Conservation (phyloP, 1,284 basidiomycete genomes). For the Naganishia liquefaciens region DNA sequence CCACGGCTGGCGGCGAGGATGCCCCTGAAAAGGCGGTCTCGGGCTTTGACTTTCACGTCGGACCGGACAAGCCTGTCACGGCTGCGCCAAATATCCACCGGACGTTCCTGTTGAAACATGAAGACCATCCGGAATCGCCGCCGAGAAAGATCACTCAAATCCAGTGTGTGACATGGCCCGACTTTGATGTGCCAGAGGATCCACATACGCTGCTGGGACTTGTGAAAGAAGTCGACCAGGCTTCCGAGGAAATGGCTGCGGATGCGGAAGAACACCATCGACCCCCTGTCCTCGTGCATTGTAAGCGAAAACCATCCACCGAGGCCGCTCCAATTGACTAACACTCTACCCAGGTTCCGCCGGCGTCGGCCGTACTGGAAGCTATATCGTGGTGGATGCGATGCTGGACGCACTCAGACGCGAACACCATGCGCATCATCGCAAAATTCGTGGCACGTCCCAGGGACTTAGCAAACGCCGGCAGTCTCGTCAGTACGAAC, state of each 20-base stretch:
- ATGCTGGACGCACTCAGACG: slow-evolving; percentile 73
- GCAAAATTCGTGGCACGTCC: slow-evolving; percentile 29
- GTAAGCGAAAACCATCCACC: slow-evolving; percentile 38
- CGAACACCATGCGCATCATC: slow-evolving; percentile 57
- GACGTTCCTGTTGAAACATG: slow-evolving; percentile 68
- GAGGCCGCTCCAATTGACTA: slow-evolving; percentile 57
- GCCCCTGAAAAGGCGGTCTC: slow-evolving; percentile 38
- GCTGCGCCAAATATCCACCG: slow-evolving; percentile 60
- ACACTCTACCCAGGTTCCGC: slow-evolving; percentile 70
- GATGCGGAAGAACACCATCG: slow-evolving; percentile 38
- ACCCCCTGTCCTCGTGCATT: slow-evolving; percentile 55
- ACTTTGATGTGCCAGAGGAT: slow-evolving; percentile 86
- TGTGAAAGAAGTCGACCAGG: slow-evolving; percentile 62
- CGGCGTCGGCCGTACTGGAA: slow-evolving; percentile 87
- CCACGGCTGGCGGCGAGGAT: slow-evolving; percentile 61
- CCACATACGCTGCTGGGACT: slow-evolving; percentile 71
- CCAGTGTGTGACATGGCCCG: slow-evolving; percentile 89
- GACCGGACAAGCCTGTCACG: slow-evolving; percentile 32
- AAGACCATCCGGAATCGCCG: slow-evolving; percentile 61
- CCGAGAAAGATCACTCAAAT: slow-evolving; percentile 66
- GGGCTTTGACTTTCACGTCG: slow-evolving; percentile 53
- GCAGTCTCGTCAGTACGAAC: slow-evolving; percentile 18
- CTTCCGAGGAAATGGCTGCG: slow-evolving; percentile 62
- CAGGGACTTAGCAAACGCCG: slow-evolving; percentile 16
- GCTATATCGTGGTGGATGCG: slow-evolving; percentile 85